phyloP scores from a whole-genome alignment of 768 basidiomycete genomes.

The Mycena haematopus region DNA sequence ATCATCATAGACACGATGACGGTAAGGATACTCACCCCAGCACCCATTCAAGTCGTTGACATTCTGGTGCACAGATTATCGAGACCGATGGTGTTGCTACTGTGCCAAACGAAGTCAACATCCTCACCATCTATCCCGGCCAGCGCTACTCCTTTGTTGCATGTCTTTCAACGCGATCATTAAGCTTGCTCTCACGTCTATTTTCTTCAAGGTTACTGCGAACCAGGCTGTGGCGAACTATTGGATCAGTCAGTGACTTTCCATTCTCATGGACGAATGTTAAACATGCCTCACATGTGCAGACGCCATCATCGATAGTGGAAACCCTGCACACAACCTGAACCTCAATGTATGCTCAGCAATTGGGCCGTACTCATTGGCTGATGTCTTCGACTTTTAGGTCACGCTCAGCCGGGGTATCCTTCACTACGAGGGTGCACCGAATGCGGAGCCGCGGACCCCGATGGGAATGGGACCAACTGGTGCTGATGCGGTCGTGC shows the following conservation, averaged over 20 bases:
- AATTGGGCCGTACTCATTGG: not conserved
- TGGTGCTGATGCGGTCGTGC: not conserved
- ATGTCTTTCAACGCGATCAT: slow-evolving; percentile 27
- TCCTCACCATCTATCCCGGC: slow-evolving; percentile 44
- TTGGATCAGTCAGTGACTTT: slow-evolving; percentile 48
- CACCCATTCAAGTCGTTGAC: not conserved
- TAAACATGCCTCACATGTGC: not conserved
- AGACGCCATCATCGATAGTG: slow-evolving; percentile 34
- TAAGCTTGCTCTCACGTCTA: slow-evolving; percentile 13
- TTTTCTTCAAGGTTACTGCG: slow-evolving; percentile 13
- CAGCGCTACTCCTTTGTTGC: slow-evolving; percentile 56
- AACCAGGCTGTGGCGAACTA: slow-evolving; percentile 48
- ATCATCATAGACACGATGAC: slow-evolving; percentile 8
- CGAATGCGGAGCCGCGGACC: slow-evolving; percentile 37
- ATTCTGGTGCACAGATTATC: slow-evolving; percentile 13
- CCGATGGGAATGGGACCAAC: slow-evolving; percentile 33
- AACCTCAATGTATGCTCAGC: slow-evolving; percentile 30
- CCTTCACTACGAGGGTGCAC: slow-evolving; percentile 46
- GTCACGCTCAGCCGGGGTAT: slow-evolving; percentile 39
- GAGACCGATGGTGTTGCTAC: slow-evolving; percentile 13
- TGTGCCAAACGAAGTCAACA: not conserved
- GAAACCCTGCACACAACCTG: slow-evolving; percentile 38
- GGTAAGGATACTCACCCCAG: not conserved
- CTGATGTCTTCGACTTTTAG: not conserved
- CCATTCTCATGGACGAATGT: slow-evolving; percentile 7